Evolutionary conservation across 352 stramenopile genomes (phyloP), one percentile per base, ranked within the genome.

Genomic region (Pythium monospermum): DNA sequence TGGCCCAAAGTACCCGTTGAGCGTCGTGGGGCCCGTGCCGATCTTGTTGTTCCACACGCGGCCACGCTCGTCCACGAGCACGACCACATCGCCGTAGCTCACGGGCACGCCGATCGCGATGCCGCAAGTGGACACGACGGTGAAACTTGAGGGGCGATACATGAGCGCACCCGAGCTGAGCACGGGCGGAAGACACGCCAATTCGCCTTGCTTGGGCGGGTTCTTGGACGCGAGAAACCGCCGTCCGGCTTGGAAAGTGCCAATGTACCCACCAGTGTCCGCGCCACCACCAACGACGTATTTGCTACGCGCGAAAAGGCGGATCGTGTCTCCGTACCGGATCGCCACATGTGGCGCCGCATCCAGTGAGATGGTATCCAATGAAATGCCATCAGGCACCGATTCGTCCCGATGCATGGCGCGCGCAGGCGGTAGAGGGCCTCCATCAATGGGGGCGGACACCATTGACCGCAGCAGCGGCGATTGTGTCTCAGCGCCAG

Each of bases 1-100:
- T 2, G 77, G 77, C 7, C 80, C 75, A 53, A 93, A 85, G 64
- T 83, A 86, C 4, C 83, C 83, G 45, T 87, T 88, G 53, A 82
- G 79, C n/a, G 75, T 84, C 27, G 76, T 87, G 2, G 80, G 80
- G 0, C 76, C 76, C 6, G 82, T 66, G 42, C 83, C 76, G 53
- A 89, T 87, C 52, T 93, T 93, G 71, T 91, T 93, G 68, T 93
- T 93, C 83, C 83, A 93, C 7, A 91, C 78, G 35, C 62, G 59
- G 15, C 70, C 73, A 35, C 60, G 53, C 30, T 76, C 68, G 46
- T 93, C 76, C 26, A 85, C 72, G n/a, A 93, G 71, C 47, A 90
- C 71, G n/a, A 93, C 65, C 13, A 90, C 76, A 39, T 91, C 80
- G 33, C 79, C 80, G 33, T 93, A 93, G 59, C 73, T 85, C 48